A percentile compares a stretch with the other conserved stretches of the same genome.
Conservation (phyloP, 2,329 filamentous ascomycete species). For the Aspergillus tanneri region DNA sequence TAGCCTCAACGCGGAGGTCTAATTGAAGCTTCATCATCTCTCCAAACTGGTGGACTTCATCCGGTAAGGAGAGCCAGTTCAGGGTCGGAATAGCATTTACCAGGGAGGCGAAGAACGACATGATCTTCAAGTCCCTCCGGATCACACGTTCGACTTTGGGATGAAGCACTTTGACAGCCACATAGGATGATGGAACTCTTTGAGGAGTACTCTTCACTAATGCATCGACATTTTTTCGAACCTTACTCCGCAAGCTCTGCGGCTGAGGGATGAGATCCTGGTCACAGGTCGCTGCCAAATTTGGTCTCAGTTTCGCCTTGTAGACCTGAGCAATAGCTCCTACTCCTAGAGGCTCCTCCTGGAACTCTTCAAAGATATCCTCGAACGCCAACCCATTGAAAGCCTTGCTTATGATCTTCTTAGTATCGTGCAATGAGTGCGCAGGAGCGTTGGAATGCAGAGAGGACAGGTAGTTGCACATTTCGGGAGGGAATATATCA, state of each 20-base stretch:
- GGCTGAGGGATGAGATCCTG: constrained; percentile 54
- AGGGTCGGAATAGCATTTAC: constrained; percentile 90
- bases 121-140: constrained; percentile 86
- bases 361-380: constrained; percentile 94
- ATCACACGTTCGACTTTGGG: constrained; percentile 87
- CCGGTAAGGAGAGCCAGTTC: constrained; percentile 93
- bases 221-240: constrained; percentile 78
- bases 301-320: constrained; percentile 84
- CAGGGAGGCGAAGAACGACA: constrained; percentile 81
- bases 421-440: constrained; percentile 78
- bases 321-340: constrained; percentile 98
- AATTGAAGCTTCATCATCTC: constrained; percentile 99
- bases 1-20: constrained; percentile 89
- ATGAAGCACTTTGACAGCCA: constrained; percentile 94
- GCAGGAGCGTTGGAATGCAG: constrained; percentile 93
- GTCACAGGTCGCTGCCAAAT: constrained; percentile 65
- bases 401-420: constrained; percentile 73
- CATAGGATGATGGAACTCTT: constrained; percentile 83
- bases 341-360: constrained; percentile 84
- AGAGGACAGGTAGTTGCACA: constrained; percentile 91
- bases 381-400: constrained; percentile 79
- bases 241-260: constrained; percentile 63
- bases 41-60: constrained; percentile 90
- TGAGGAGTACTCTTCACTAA: constrained; percentile 83
- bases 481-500: constrained; percentile 90